Evolutionary conservation across 306 rosid genomes (phyloP), one percentile per base, ranked within the genome.

Genomic region (Dryas octopetala): DNA sequence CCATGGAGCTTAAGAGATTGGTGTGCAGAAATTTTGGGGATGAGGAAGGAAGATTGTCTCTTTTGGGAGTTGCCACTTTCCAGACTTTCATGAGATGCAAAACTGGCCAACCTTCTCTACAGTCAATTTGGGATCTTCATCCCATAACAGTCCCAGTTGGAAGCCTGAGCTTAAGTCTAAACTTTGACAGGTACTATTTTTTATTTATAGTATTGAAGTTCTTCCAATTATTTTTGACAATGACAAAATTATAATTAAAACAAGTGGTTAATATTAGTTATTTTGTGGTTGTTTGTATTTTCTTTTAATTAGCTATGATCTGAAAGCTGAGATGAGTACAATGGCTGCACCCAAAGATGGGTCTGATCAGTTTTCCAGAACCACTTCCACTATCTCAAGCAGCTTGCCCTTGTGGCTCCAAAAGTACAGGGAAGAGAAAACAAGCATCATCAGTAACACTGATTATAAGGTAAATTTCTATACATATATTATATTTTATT

Each of bases 51-150:
- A 90, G 89, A 67, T 65, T 93, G 17, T 85, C 93, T 83, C 90
- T 89, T 64, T 73, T 93, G 87, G 98, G 98, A 15, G 65, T 86
- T 83, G 78, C 98, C 73, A 90, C 81, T 58, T 86, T 90, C 51
- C 93, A 85, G 43, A 76, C 91, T 6, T 93, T 87, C 85, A 83
- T 81, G 85, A 90, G 82, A 81, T 86, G 91, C 69, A 93, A 90
- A 70, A 78, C 74, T 14, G 89, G 87, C 64, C 85, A 83, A 45
- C 95, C 94, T 62, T 90, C 98, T 45, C 78, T 93, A 44, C 97
- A 93, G 82, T 49, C 88, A 48, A 71, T 93, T 53, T 93, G 92
- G 98, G 94, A 91, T 63, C 98, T 93, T 78, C 91, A 90, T 54
- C 97, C 98, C 62, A 85, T 89, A 28, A 82, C 88, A 2, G 70